phyloP scores from a whole-genome alignment of 257 asterid species.

The Phtheirospermum japonicum region DNA sequence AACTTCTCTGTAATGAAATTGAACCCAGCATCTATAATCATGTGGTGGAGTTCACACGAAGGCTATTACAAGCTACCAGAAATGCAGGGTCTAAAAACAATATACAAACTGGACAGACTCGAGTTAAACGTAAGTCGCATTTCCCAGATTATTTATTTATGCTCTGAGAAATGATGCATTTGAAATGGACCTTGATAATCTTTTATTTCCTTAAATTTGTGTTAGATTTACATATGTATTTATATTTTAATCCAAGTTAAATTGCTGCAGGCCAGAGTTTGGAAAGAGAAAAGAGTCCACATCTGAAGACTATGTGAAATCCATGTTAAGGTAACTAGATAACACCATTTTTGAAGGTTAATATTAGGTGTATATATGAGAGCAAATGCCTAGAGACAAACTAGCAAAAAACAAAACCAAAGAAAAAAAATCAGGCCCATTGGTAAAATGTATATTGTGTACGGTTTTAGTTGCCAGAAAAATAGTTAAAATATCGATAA shows the following conservation, averaged over 20 bases:
- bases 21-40: constrained; percentile 44
- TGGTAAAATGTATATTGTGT: background rate
- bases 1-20: background rate
- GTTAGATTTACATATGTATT: background rate
- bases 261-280: constrained; percentile 10
- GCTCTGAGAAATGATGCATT: too few species aligned
- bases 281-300: constrained; percentile 19
- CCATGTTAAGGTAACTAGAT: constrained; percentile 14
- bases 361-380: constrained; percentile 7
- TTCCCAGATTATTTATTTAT: too few species aligned
- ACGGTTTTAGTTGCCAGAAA: background rate
- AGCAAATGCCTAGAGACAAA: background rate
- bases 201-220: background rate
- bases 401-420: background rate
- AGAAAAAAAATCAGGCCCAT: background rate
- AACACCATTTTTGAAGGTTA: constrained; percentile 12
- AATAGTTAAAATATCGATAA: background rate
- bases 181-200: background rate
- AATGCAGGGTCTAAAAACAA: constrained; percentile 18
- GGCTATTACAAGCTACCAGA: constrained; percentile 27
- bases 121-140: constrained; percentile 25
- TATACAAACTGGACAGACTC: constrained; percentile 7
- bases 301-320: constrained; percentile 18
- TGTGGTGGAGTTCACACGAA: constrained; percentile 33
- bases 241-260: background rate